phyloP scores from a whole-genome alignment of 495 filamentous ascomycete genomes.

The Trichocladium antarcticum region DNA sequence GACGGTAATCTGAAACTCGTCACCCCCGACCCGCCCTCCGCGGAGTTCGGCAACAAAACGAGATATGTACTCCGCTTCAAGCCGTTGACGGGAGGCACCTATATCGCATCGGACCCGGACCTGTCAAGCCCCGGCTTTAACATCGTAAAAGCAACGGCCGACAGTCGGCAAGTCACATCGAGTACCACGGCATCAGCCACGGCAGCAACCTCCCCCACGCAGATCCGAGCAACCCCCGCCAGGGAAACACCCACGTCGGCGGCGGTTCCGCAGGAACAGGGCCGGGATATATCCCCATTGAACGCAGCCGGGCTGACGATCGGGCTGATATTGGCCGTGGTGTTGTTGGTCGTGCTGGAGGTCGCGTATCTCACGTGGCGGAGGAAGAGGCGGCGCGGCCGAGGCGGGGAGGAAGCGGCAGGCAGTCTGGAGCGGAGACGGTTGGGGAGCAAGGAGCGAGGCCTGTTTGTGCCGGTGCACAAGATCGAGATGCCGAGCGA shows the following conservation, averaged over 20 bases:
- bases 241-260: not conserved
- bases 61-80: constrained; percentile 14
- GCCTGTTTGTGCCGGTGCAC: constrained; percentile 3
- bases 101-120: constrained; percentile 5
- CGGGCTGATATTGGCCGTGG: constrained; percentile 6
- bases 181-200: not conserved
- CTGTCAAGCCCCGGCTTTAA: constrained; percentile 10
- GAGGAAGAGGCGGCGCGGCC: constrained; percentile 4
- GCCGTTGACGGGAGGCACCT: constrained; percentile 6
- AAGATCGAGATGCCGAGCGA: constrained; percentile 1
- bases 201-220: not conserved
- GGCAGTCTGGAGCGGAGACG: not conserved
- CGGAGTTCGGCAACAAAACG: not conserved
- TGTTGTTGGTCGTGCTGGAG: constrained; percentile 1
- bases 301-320: constrained; percentile 8
- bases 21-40: constrained; percentile 4
- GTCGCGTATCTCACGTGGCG: constrained; percentile 10
- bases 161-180: not conserved
- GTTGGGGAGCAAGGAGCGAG: not conserved
- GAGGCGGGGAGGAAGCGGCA: not conserved
- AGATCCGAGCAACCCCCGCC: not conserved
- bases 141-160: not conserved
- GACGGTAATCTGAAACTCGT: constrained; percentile 10
- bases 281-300: not conserved
- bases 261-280: not conserved